Evolutionary conservation across 495 filamentous ascomycete genomes (phyloP).

Genomic region (Penicillium mononematosum): DNA sequence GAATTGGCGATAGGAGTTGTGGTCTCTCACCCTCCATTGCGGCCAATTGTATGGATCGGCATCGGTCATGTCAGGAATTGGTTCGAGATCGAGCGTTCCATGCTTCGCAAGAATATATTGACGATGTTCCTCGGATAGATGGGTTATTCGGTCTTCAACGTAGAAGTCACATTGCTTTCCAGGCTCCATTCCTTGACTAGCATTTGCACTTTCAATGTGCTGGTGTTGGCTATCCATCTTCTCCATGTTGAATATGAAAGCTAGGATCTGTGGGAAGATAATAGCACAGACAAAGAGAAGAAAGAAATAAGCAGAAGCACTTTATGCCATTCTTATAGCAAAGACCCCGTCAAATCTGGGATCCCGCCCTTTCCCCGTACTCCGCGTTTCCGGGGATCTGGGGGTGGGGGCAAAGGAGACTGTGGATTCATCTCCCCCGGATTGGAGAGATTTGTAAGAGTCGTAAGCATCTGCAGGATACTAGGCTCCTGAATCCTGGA

Average conservation of each 20-base stretch:
- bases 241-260: constrained; percentile 16
- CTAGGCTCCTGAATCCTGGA: background rate
- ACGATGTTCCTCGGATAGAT: constrained; percentile 31
- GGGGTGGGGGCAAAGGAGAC: background rate
- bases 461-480: too few species aligned
- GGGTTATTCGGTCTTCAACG: constrained; percentile 23
- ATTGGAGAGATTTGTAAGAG: background rate
- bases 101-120: constrained; percentile 48
- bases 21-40: constrained; percentile 32
- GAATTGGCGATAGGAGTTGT: background rate
- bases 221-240: constrained; percentile 16
- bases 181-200: constrained; percentile 13
- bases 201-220: constrained; percentile 17
- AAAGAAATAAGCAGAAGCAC: background rate
- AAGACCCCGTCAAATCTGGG: background rate
- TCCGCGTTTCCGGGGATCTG: background rate
- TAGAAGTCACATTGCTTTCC: constrained; percentile 22
- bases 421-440: background rate
- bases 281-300: background rate
- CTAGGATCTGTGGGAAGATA: background rate
- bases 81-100: constrained; percentile 52
- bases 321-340: background rate
- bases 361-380: background rate
- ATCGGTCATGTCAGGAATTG: constrained; percentile 44
- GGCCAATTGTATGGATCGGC: constrained; percentile 58